These are phyloP conservation scores for Mycosphaerella sp. DNA, from an alignment of 2,329 filamentous ascomycete genomes.

Conservation along the genomic window DNA sequence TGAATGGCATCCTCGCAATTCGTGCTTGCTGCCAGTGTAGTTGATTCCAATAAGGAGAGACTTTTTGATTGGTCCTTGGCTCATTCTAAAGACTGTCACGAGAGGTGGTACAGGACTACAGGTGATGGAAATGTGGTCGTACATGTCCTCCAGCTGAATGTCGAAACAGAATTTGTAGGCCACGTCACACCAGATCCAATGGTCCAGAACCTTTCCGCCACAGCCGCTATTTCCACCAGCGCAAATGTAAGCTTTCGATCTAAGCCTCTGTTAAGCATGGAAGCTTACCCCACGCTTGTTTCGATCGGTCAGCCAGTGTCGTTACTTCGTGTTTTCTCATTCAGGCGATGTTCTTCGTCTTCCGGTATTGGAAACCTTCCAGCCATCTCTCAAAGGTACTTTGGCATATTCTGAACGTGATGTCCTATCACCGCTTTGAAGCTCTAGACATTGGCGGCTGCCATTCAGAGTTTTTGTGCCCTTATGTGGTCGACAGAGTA, in stretches of 20 bases:
- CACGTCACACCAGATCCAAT: not conserved
- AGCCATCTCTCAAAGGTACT: too few relatives aligned
- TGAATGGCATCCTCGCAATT: constrained; percentile 45
- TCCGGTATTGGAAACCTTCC: too few relatives aligned
- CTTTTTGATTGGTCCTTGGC: constrained; percentile 33
- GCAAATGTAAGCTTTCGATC: not conserved
- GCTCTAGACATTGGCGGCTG: too few relatives aligned
- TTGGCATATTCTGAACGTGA: too few relatives aligned
- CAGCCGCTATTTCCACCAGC: not conserved
- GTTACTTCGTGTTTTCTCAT: too few relatives aligned
- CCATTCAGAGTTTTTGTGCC: too few relatives aligned
- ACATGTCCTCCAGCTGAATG: not conserved
- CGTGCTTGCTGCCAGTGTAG: constrained; percentile 31
- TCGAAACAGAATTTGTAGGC: not conserved
- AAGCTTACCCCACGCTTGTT: too few relatives aligned
- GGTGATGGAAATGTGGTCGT: not conserved
- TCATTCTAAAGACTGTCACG: not conserved
- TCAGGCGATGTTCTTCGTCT: too few relatives aligned
- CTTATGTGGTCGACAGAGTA: too few relatives aligned
- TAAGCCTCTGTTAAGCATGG: not conserved
- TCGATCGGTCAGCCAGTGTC: too few relatives aligned
- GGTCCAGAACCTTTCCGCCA: not conserved
- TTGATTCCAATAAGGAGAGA: constrained; percentile 52
- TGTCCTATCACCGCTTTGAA: too few relatives aligned
- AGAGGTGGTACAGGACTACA: not conserved